Evolutionary conservation across 176 grass and related monocot genomes (phyloP).

Genomic region (Bolboschoenus planiculmis): DNA sequence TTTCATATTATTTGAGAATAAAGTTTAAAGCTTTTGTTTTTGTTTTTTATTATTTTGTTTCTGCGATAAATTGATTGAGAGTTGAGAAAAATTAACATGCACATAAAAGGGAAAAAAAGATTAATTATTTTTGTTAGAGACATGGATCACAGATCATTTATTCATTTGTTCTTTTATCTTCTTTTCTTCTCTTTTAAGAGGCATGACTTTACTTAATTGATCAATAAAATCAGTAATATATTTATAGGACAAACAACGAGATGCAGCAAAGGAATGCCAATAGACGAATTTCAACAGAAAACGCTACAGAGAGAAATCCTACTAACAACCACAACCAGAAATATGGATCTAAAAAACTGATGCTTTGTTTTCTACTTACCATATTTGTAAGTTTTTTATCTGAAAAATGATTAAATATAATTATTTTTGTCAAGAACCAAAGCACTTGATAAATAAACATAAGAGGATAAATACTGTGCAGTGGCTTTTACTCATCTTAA

Average conservation of each 20-base stretch:
- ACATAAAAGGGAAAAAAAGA: neutral
- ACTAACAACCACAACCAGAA: neutral
- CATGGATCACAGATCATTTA: neutral
- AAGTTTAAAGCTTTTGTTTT: neutral
- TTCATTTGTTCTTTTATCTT: neutral
- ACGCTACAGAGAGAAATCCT: neutral
- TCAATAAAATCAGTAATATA: neutral
- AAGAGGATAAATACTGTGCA: neutral
- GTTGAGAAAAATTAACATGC: neutral
- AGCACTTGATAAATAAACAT: neutral
- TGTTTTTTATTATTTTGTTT: neutral
- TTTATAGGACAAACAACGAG: neutral
- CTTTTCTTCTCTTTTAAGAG: neutral
- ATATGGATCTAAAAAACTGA: neutral
- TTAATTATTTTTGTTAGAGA: neutral
- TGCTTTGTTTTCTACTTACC: slow-evolving; percentile 7
- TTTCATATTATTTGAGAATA: too few species aligned
- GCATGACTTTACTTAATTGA: neutral
- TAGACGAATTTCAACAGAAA: neutral
- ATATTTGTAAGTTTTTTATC: slow-evolving; percentile 11
- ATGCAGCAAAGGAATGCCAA: neutral
- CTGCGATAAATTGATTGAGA: too few species aligned
- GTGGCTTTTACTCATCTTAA: neutral
- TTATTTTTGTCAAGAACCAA: neutral
- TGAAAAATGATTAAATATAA: neutral